Conservation (phyloP, 139 green algal species). For the Ettlia oleoabundans region DNA sequence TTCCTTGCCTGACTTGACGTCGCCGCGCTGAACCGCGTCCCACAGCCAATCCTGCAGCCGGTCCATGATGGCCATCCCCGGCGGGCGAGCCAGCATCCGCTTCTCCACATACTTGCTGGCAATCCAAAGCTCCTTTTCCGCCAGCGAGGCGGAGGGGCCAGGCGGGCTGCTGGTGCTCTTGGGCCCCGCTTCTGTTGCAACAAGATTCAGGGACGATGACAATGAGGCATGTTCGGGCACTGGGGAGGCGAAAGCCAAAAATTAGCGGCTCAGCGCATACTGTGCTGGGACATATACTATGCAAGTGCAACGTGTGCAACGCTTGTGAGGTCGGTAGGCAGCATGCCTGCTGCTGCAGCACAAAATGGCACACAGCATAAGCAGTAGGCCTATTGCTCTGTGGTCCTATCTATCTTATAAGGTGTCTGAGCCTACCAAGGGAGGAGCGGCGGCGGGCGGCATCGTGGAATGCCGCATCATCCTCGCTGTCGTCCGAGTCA, state of each 20-base stretch:
- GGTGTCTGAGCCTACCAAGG: no score
- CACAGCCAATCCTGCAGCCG: constrained; percentile 34
- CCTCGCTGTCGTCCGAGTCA: constrained; percentile 29
- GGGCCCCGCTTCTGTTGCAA: constrained; percentile 1
- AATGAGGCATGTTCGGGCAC: background rate
- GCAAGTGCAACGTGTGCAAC: no score
- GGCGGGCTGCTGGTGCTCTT: background rate
- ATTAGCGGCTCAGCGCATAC: background rate
- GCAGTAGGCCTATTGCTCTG: no score
- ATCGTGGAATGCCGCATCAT: background rate
- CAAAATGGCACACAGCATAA: no score
- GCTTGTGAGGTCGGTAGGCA: no score
- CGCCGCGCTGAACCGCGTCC: constrained; percentile 22
- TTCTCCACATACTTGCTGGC: constrained; percentile 41
- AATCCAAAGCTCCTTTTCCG: constrained; percentile 40
- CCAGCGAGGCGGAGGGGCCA: constrained; percentile 3
- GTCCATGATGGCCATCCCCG: background rate
- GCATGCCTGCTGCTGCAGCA: no score
- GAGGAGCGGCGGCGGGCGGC: constrained; percentile 8
- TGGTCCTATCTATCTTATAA: no score
- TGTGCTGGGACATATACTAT: no score
- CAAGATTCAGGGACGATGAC: background rate
- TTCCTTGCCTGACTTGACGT: constrained; percentile 19
- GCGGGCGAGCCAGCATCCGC: background rate
- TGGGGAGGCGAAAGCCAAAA: background rate